Evolutionary conservation across 371 early-diverging fungal genomes (phyloP).

Genomic region (Rhizopus arrhizus): DNA sequence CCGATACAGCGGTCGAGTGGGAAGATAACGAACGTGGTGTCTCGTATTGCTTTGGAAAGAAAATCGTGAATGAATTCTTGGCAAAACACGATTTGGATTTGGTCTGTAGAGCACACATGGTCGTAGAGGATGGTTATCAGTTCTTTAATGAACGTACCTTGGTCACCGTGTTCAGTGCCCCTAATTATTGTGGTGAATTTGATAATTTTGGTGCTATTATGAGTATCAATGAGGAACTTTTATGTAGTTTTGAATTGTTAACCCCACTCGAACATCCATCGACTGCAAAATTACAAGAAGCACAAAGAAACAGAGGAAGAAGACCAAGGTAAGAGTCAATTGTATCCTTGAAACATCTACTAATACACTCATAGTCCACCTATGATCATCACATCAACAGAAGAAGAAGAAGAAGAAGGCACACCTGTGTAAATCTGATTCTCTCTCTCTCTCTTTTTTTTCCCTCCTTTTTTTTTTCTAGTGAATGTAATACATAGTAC

Average conservation of each 20-base stretch:
- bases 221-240: conserved; percentile 91
- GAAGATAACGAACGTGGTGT: conserved; percentile 99
- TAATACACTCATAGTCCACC: neutral
- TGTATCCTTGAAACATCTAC: neutral
- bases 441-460: neutral
- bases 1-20: conserved; percentile 82
- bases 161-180: conserved; percentile 98
- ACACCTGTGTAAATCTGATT: neutral
- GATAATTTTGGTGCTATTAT: conserved; percentile 97
- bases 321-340: conserved; percentile 32
- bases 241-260: conserved; percentile 84
- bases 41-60: conserved; percentile 91
- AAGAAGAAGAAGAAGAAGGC: neutral
- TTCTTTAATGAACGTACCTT: conserved; percentile 95
- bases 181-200: conserved; percentile 99
- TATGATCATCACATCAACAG: neutral
- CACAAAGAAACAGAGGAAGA: conserved; percentile 34
- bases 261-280: conserved; percentile 52
- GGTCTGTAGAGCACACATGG: conserved; percentile 95
- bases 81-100: conserved; percentile 81
- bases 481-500: no score
- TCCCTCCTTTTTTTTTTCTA: neutral
- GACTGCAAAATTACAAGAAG: conserved; percentile 23
- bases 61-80: conserved; percentile 88
- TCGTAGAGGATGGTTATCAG: conserved; percentile 99